Percentiles rank a stretch among this genome's conserved stretches.
phyloP scores from a whole-genome alignment of 768 basidiomycete genomes.

The Austroboletus eburneus region DNA sequence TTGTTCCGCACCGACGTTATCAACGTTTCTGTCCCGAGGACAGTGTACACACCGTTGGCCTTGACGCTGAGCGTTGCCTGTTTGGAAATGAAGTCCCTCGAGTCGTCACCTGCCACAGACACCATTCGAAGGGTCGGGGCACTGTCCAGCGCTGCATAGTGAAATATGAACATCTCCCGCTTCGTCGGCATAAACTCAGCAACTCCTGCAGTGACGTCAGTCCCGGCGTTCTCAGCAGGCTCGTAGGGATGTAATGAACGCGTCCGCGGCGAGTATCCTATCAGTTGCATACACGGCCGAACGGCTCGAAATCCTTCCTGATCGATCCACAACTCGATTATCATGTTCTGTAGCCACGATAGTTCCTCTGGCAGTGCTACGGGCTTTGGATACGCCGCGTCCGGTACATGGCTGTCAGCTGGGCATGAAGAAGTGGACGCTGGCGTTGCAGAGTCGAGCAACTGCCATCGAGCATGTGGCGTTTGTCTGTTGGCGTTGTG shows the following conservation, averaged over 20 bases:
- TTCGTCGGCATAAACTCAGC: conserved; percentile 63
- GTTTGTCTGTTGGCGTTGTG: neutral
- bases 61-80: conserved; percentile 70
- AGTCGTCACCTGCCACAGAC: conserved; percentile 61
- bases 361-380: conserved; percentile 36
- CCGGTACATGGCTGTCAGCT: conserved; percentile 3
- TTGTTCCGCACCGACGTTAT: conserved; percentile 13
- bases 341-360: conserved; percentile 50
- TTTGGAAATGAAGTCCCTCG: conserved; percentile 69
- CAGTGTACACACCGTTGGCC: conserved; percentile 69
- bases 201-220: conserved; percentile 40
- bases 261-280: conserved; percentile 43
- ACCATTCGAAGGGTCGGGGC: conserved; percentile 69
- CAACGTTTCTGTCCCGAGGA: conserved; percentile 59
- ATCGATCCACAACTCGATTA: conserved; percentile 68
- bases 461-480: conserved; percentile 12
- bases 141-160: conserved; percentile 63
- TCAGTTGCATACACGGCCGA: conserved; percentile 53
- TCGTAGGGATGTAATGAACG: conserved; percentile 27
- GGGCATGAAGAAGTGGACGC: conserved; percentile 6
- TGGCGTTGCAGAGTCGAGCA: conserved; percentile 5
- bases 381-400: conserved; percentile 6
- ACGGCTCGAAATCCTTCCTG: conserved; percentile 78
- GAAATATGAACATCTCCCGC: conserved; percentile 61
- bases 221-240: conserved; percentile 21